Conservation (phyloP, 441 rosid species). For the Daphne laureola region DNA sequence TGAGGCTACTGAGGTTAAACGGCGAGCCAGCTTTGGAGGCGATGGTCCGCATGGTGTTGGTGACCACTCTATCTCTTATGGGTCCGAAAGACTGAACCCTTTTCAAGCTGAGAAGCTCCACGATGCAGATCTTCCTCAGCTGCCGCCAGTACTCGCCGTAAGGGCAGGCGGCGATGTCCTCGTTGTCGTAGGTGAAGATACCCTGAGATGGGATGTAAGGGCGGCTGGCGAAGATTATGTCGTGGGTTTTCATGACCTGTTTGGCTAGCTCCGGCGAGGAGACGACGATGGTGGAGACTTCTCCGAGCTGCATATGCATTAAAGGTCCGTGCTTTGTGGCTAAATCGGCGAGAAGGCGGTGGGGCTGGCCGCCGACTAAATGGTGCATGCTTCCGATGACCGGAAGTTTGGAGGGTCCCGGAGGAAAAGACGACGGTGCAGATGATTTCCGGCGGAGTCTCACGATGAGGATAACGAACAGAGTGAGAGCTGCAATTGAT, state of each 20-base stretch:
- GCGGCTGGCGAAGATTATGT: conserved; percentile 12
- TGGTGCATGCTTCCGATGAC: conserved; percentile 22
- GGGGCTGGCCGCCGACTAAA: conserved; percentile 13
- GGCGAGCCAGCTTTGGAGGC: no score
- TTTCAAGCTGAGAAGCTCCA: conserved; percentile 18
- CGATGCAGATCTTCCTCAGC: conserved; percentile 16
- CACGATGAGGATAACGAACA: no score
- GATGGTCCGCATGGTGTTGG: not conserved
- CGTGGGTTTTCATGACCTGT: conserved; percentile 19
- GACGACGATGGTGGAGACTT: conserved; percentile 10
- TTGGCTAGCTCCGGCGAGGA: conserved; percentile 14
- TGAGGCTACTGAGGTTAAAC: no score
- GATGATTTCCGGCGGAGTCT: no score
- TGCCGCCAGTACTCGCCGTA: conserved; percentile 19
- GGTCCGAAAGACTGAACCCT: conserved; percentile 18
- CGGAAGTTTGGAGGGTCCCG: conserved; percentile 19
- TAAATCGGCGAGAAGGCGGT: conserved; percentile 14
- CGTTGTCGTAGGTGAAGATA: conserved; percentile 8
- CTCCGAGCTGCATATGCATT: conserved; percentile 16
- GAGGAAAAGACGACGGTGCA: conserved; percentile 8
- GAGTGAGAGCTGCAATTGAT: no score
- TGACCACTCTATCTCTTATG: conserved; percentile 17
- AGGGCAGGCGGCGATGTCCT: conserved; percentile 11
- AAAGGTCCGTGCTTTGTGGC: conserved; percentile 12
- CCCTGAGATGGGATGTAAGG: conserved; percentile 17